Evolutionary conservation across 768 basidiomycete genomes (phyloP).

Genomic region (Udeniomyces megalosporus): DNA sequence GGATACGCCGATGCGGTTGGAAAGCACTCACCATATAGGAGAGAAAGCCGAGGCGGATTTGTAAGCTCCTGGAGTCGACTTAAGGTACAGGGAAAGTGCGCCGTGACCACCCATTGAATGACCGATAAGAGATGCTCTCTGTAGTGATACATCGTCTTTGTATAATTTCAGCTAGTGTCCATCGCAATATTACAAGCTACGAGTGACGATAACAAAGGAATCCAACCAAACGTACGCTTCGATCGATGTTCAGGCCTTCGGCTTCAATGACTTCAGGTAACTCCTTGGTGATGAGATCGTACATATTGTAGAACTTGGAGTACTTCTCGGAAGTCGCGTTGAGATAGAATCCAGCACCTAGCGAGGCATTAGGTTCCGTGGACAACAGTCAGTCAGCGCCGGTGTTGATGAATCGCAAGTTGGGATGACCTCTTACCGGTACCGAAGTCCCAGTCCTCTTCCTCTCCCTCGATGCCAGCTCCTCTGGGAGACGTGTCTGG

Average conservation of each 20-base stretch:
- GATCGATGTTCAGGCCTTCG: conserved; percentile 32
- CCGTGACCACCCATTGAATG: conserved; percentile 99
- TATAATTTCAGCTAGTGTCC: too few relatives aligned
- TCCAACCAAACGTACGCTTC: not conserved
- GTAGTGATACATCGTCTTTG: conserved; percentile 45
- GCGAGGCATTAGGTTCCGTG: too few relatives aligned
- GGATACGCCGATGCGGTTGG: not conserved
- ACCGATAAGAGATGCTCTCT: conserved; percentile 78
- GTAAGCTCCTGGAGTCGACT: conserved; percentile 46
- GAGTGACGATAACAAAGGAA: not conserved
- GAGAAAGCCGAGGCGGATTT: conserved; percentile 73
- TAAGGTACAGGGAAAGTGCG: conserved; percentile 75
- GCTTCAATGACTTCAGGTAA: conserved; percentile 61
- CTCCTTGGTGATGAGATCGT: conserved; percentile 65
- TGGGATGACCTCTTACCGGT: conserved; percentile 38
- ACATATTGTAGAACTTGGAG: conserved; percentile 59
- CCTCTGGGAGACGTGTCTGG: conserved; percentile 93
- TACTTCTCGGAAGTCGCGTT: conserved; percentile 54
- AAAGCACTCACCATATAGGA: conserved; percentile 25
- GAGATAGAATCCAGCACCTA: conserved; percentile 83
- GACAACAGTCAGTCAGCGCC: too few relatives aligned
- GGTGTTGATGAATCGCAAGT: too few relatives aligned
- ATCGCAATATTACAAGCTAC: not conserved
- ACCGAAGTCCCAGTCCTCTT: conserved; percentile 56
- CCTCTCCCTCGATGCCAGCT: conserved; percentile 67